Percentiles rank a stretch among this genome's conserved stretches.
Evolutionary conservation across 176 grass and related monocot genomes (phyloP).

Genomic region (Eragrostis curvula): DNA sequence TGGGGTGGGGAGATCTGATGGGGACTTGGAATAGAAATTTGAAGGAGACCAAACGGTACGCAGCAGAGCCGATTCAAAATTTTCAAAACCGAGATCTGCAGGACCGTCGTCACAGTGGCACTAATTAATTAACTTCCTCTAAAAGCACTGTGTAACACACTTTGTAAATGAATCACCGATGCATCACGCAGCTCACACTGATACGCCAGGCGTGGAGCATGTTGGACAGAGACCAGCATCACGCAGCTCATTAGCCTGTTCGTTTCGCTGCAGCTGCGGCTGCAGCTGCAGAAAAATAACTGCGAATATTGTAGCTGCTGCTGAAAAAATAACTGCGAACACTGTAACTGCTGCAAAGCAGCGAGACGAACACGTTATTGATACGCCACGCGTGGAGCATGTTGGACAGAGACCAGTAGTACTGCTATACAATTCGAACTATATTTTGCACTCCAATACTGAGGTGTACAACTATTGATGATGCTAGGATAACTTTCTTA

Average conservation of each 20-base stretch:
- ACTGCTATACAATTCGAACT: too few species aligned
- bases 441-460: too few species aligned
- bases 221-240: background rate
- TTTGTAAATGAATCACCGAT: background rate
- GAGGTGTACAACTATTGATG: too few species aligned
- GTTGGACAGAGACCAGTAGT: too few species aligned
- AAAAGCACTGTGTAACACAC: background rate
- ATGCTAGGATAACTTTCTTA: too few species aligned
- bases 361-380: too few species aligned
- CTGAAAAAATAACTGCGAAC: too few species aligned
- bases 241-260: background rate
- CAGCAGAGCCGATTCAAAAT: background rate
- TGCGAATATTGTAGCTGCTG: too few species aligned
- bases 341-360: too few species aligned
- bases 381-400: too few species aligned
- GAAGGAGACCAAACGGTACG: constrained; percentile 13
- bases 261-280: too few species aligned
- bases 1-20: background rate
- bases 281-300: too few species aligned
- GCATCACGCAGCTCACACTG: background rate
- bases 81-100: background rate
- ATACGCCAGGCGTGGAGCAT: background rate
- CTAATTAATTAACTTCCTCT: background rate
- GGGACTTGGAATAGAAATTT: background rate
- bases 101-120: background rate